Base-by-base conservation (phyloP, 345 rosid genomes). In the Noccaea caerulescens region DNA sequence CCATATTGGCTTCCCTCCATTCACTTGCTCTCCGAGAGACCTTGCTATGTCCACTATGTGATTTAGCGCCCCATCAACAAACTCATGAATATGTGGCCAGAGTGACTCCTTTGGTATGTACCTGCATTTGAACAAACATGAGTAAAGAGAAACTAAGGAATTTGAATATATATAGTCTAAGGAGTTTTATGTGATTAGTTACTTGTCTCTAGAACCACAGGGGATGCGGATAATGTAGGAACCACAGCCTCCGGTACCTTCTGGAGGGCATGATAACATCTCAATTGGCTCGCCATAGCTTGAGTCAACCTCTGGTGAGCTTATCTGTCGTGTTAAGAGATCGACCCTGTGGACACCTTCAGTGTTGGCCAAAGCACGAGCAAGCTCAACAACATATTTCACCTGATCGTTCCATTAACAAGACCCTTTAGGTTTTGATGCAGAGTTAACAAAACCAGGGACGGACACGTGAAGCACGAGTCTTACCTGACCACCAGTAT, bases 341-440 rank as follows among this genome's bases (percentile, higher is more conserved):
- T 94, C 97, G 4, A 94, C 99, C 72, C 99, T 84, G 61, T 94
- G 90, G 32, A 91, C 97, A 25, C 97, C 97, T 36, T 96, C 95
- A 86, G 90, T 91, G 75, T 82, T 85, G 61, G 98, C 96, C 59
- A 94, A 91, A 6, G 96, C 97, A 13, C 97, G 85, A 42, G 99
- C 83, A 75, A 94, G 96, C 86, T 93, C 99, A 18, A 93, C 97
- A 63, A 91, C 97, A 80, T 93, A 93, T 80, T 93, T 93, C 65
- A 93, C 92, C 98, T 93, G 81, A 39, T 50, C 69, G 14, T 73
- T 73, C 43, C 32, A 45, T 62, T 42, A 34, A 65, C 16, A 54
- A 72, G 32, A 63, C 63, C 25, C 38, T 44, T 44, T 39, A 72
- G 10, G 25, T 34, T 27, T 27, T 63, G 20, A n/a, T 63, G 12